Base-by-base conservation (phyloP, 148 eudicot genomes). In the Polygonum aviculare region DNA sequence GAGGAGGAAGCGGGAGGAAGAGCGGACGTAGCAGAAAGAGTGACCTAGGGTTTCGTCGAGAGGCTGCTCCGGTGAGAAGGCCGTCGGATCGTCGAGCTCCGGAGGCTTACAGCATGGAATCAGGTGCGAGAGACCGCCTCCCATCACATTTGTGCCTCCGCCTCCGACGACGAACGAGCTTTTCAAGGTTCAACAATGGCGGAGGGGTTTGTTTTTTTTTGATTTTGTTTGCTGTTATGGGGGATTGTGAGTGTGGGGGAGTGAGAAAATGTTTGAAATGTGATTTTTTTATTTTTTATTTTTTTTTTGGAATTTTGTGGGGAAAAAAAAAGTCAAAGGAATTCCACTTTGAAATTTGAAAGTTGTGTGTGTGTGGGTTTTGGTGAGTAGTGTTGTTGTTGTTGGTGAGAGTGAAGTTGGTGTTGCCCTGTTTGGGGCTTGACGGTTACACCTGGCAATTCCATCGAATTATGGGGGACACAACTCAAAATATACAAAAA, bases 11-110 rank as follows among this genome's bases (percentile, higher is more conserved):
- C 91, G 86, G 16, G 87, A 82, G 14, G 99, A 95, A 8, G 98
- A 88, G 0, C 93, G 94, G 15, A 91, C 90, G 88, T 96, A 96
- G 65, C 98, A 89, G 74, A 96, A 96, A 39, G 99, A 96, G 77
- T 96, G 99, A 2, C 99, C 99, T 76, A 96, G 88, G 86, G 99
- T 87, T 84, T 93, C 99, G 81, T 94, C 98, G 0, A 88, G 77
- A 3, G 86, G 86, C 40, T 86, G 87, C 4, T 81, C 80, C 12
- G 85, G 65, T 9, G 84, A 12, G 80, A 88, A 85, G 52, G 79
- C 76, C 35, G 85, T 83, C 77, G 82, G 75, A 45, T 81, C 82
- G 57, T 15, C 82, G 80, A 82, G 76, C 72, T 70, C 73, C 35
- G 74, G 62, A 71, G 93, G 92, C 77, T 84, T 88, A 69, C 92